Evolutionary conservation across 345 rosid species (phyloP), one percentile per base, ranked within the genome.

Genomic region (Lepidium aucheri): DNA sequence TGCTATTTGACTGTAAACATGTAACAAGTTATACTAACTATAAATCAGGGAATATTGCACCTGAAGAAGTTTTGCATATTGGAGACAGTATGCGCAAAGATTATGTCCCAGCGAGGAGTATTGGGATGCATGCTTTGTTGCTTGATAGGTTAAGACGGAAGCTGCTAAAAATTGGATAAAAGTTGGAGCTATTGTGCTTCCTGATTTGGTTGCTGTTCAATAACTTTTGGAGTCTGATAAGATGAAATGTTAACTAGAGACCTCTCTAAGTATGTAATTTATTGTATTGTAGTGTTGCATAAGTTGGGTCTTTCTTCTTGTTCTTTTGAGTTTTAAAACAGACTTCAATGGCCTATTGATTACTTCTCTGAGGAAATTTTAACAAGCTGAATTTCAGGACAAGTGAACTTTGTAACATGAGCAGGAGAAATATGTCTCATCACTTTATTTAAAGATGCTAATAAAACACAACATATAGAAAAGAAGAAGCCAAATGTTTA

Each of bases 81-180:
- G 98, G 98, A 42, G 98, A 92, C 55, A 89, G 98, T 81, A 80
- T 89, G 83, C 93, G 96, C 12, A 89, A 81, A 57, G 98, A 92
- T 81, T 89, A 87, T 68, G 49, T 70, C 8, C 98, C 98, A 0
- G 98, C 98, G 0, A 87, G 70, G 79, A 81, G 88, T 63, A 79
- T 87, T 18, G 96, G 98, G 9, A 92, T 92, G 98, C 88, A 92
- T 49, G 98, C 96, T 8, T 72, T 89, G 71, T 76, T 92, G 26
- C 52, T 92, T 74, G 98, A 93, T 76, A 80, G 97, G 86, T 93
- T 54, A 82, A 84, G 67, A 90, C 90, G 12, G 70, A 86, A 4
- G 89, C 88, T 50, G 98, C 96, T 4, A 74, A 78, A 70, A 86
- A 81, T 40, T 90, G 98, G 98, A 80, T 74, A 65, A 78, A 82